phyloP scores from a whole-genome alignment of 192 early-diverging fungal species.

The Jimgerdemannia lactiflua region DNA sequence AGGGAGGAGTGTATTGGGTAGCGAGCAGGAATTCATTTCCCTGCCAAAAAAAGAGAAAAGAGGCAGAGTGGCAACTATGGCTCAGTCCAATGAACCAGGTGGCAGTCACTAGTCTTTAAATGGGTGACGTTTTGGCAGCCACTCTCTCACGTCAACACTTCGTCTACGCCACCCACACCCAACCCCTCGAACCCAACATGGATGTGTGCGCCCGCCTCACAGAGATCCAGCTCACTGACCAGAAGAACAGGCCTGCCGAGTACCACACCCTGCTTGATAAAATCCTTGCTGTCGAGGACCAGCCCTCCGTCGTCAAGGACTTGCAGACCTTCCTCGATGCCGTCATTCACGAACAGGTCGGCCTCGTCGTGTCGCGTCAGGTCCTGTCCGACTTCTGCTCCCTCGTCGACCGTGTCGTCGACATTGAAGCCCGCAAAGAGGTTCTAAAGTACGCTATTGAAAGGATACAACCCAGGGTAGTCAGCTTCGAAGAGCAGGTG shows the following conservation, averaged over 20 bases:
- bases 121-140: too few species aligned
- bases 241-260: background rate
- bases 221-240: background rate
- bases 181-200: background rate
- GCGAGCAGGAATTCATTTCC: too few species aligned
- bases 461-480: conserved; percentile 66
- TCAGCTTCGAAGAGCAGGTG: conserved; percentile 85
- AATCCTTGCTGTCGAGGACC: background rate
- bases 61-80: background rate
- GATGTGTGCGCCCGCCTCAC: background rate
- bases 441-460: conserved; percentile 68
- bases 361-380: conserved; percentile 73
- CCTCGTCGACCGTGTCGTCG: conserved; percentile 48
- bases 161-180: background rate
- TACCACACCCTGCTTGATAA: background rate
- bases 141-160: background rate
- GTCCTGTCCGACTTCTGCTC: conserved; percentile 68
- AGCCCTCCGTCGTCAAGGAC: background rate
- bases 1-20: background rate
- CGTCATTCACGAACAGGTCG: conserved; percentile 62
- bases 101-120: background rate
- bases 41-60: background rate
- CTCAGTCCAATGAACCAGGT: background rate
- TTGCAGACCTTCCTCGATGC: conserved; percentile 49
- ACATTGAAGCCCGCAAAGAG: conserved; percentile 46